A percentile compares a stretch with the other conserved stretches of the same genome.
Conservation (phyloP, 2,329 filamentous ascomycete genomes). For the Macrophomina pseudophaseolina region DNA sequence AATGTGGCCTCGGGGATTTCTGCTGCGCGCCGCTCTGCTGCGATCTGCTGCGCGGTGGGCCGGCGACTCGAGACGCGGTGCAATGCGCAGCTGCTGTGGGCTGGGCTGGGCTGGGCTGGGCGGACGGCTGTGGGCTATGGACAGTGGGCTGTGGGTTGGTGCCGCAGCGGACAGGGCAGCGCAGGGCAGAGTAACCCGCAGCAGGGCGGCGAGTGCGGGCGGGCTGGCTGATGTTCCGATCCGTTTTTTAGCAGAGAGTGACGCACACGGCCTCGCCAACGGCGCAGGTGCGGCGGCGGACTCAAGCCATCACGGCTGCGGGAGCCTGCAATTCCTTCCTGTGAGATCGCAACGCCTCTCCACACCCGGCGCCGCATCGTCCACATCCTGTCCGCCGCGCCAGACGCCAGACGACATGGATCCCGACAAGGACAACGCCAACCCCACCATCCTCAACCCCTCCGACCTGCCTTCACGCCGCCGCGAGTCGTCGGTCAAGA, state of each 20-base stretch:
- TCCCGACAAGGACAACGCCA: constrained; percentile 71
- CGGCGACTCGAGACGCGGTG: constrained; percentile 19
- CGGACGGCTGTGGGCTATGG: background rate
- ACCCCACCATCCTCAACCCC: constrained; percentile 88
- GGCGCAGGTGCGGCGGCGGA: constrained; percentile 4
- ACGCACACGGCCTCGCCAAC: background rate
- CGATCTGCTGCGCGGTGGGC: constrained; percentile 24
- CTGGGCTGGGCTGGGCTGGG: background rate
- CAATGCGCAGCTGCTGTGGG: background rate
- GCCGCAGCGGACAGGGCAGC: background rate
- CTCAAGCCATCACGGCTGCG: constrained; percentile 17
- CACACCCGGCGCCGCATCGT: constrained; percentile 17
- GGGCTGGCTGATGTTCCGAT: constrained; percentile 17
- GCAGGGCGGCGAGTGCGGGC: background rate
- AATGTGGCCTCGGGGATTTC: constrained; percentile 25
- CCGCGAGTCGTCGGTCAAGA: constrained; percentile 46
- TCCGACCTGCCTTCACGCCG: constrained; percentile 86
- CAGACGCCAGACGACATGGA: constrained; percentile 41
- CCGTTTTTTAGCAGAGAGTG: background rate
- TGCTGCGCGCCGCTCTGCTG: constrained; percentile 21
- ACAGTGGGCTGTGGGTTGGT: background rate
- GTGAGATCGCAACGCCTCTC: constrained; percentile 9
- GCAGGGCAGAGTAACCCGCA: background rate
- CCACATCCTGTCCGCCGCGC: constrained; percentile 19
- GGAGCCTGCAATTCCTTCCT: constrained; percentile 14